phyloP scores from a whole-genome alignment of 2,329 filamentous ascomycete species.

The Colletotrichum camelliae region DNA sequence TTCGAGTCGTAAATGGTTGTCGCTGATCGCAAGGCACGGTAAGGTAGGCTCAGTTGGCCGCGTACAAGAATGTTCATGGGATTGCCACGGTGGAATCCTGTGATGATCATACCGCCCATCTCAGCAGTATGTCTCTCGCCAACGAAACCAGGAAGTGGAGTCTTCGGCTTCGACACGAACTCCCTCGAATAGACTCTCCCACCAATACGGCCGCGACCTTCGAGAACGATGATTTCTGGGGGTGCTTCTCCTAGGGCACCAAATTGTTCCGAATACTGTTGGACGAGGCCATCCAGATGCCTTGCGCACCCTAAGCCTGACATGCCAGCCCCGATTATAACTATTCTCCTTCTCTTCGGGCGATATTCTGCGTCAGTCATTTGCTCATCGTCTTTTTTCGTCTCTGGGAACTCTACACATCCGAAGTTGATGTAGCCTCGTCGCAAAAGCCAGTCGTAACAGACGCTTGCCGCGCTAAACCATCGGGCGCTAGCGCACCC shows the following conservation, averaged over 20 bases:
- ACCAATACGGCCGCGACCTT: slow-evolving; percentile 86
- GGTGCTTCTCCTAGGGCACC: slow-evolving; percentile 68
- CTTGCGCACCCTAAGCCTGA: slow-evolving; percentile 90
- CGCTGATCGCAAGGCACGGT: slow-evolving; percentile 79
- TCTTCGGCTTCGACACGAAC: slow-evolving; percentile 63
- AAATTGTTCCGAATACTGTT: slow-evolving; percentile 76
- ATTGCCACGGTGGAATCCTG: slow-evolving; percentile 94
- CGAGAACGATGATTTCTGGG: slow-evolving; percentile 80
- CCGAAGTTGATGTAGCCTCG: slow-evolving; percentile 97
- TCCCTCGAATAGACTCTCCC: slow-evolving; percentile 89
- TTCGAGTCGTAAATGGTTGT: slow-evolving; percentile 90
- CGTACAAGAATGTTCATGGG: slow-evolving; percentile 90
- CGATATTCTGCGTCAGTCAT: slow-evolving; percentile 43
- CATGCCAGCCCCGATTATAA: slow-evolving; percentile 93
- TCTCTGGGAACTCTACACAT: slow-evolving; percentile 74
- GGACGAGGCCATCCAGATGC: slow-evolving; percentile 85
- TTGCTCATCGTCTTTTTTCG: slow-evolving; percentile 34
- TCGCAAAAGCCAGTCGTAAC: slow-evolving; percentile 90
- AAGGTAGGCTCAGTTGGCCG: slow-evolving; percentile 85
- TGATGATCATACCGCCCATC: slow-evolving; percentile 98
- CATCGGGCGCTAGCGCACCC: slow-evolving; percentile 89
- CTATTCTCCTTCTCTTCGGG: slow-evolving; percentile 66
- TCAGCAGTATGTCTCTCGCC: slow-evolving; percentile 80
- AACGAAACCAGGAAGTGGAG: slow-evolving; percentile 56
- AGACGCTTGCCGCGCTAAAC: slow-evolving; percentile 87